Conservation (phyloP, 805 yeast species). For the Kodamaea nitidulidarum region DNA sequence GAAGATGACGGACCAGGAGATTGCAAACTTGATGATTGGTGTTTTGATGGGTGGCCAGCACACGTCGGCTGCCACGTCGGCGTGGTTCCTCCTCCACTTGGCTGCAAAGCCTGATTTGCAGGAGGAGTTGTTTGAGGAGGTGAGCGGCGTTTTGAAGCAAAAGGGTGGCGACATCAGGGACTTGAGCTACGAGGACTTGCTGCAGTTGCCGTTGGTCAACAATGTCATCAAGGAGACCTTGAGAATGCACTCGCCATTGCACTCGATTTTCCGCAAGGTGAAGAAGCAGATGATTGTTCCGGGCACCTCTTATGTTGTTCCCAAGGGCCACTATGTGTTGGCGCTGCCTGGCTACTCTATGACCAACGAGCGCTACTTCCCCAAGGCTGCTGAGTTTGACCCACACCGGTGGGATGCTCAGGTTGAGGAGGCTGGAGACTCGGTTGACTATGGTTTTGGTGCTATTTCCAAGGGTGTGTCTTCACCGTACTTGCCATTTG, state of each 20-base stretch:
- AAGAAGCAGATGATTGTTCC: constrained; percentile 75
- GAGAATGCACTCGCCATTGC: constrained; percentile 94
- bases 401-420: constrained; percentile 78
- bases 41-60: constrained; percentile 99
- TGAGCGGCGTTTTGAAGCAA: constrained; percentile 52
- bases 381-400: constrained; percentile 64
- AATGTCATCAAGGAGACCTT: constrained; percentile 88
- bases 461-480: constrained; percentile 92
- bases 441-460: constrained; percentile 95
- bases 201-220: constrained; percentile 75
- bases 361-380: constrained; percentile 74
- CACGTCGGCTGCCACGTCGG: constrained; percentile 92
- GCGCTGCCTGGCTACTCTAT: constrained; percentile 93
- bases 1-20: constrained; percentile 90
- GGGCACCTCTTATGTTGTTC: constrained; percentile 73
- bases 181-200: constrained; percentile 77
- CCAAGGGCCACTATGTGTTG: constrained; percentile 82
- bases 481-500: constrained; percentile 95
- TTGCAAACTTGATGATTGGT: constrained; percentile 90
- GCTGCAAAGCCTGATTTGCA: constrained; percentile 85
- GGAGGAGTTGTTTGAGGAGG: constrained; percentile 75
- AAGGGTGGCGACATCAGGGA: constrained; percentile 44
- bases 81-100: constrained; percentile 90
- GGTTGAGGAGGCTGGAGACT: constrained; percentile 19
- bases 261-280: constrained; percentile 92